Evolutionary conservation across 441 rosid genomes (phyloP).

Genomic region (Theobroma grandiflorum): DNA sequence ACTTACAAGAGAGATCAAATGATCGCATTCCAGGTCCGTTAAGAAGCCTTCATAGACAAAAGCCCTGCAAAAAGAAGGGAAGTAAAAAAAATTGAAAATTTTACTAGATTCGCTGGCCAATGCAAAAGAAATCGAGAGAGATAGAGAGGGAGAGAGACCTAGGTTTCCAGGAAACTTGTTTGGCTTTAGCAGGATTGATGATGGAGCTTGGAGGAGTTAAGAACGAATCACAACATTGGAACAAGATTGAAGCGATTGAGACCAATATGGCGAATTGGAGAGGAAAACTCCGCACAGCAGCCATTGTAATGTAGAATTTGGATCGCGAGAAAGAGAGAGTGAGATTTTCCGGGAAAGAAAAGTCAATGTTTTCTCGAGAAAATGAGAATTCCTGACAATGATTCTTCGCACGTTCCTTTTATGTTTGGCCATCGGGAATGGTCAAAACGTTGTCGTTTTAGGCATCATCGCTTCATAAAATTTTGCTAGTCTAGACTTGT

Average conservation of each 20-base stretch:
- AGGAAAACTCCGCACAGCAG: constrained; percentile 23
- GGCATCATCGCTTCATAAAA: too few relatives aligned
- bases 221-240: constrained; percentile 46
- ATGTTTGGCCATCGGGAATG: too few relatives aligned
- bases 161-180: constrained; percentile 88
- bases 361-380: background rate
- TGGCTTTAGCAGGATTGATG: constrained; percentile 87
- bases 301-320: constrained; percentile 31
- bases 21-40: constrained; percentile 93
- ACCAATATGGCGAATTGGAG: constrained; percentile 42
- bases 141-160: constrained; percentile 51
- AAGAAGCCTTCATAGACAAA: constrained; percentile 91
- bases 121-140: constrained; percentile 3
- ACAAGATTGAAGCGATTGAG: constrained; percentile 48
- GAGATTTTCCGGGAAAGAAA: constrained; percentile 15
- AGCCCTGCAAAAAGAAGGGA: constrained; percentile 56
- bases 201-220: constrained; percentile 61
- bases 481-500: too few relatives aligned
- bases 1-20: constrained; percentile 83
- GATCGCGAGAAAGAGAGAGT: constrained; percentile 27
- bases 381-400: background rate
- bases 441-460: too few relatives aligned
- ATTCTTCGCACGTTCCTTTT: too few relatives aligned
- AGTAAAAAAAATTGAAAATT: background rate
- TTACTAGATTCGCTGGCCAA: background rate